phyloP scores from a whole-genome alignment of 345 rosid genomes.

The Populus tremula region DNA sequence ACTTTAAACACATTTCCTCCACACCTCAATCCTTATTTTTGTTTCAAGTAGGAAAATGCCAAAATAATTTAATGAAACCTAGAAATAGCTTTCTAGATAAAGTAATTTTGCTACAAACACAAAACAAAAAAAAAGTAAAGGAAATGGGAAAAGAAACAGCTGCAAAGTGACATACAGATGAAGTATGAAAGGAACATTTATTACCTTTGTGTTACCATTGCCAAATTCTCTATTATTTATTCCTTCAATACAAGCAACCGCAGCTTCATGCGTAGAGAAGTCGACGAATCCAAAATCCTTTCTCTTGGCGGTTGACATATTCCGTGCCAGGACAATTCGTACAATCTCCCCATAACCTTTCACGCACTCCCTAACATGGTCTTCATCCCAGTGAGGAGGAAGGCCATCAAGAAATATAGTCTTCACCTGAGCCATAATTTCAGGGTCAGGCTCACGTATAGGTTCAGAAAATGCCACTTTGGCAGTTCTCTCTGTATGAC shows the following conservation, averaged over 20 bases:
- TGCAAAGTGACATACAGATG: background rate
- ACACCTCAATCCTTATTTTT: background rate
- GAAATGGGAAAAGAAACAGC: background rate
- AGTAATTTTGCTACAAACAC: background rate
- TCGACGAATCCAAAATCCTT: constrained; percentile 64
- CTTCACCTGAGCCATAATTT: constrained; percentile 61
- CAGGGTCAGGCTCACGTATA: constrained; percentile 61
- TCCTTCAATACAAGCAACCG: constrained; percentile 50
- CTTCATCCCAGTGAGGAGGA: constrained; percentile 65
- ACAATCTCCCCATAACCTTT: constrained; percentile 46
- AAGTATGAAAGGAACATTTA: constrained; percentile 5
- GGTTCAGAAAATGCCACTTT: constrained; percentile 74
- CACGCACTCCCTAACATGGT: constrained; percentile 39
- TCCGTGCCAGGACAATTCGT: constrained; percentile 51
- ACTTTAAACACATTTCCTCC: background rate
- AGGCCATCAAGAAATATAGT: constrained; percentile 64
- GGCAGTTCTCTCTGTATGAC: constrained; percentile 61
- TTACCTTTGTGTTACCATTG: constrained; percentile 49
- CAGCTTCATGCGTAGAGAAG: constrained; percentile 56
- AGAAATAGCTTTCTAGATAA: background rate
- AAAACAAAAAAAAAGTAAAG: background rate
- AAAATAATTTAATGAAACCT: background rate
- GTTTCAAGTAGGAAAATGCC: background rate
- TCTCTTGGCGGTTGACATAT: constrained; percentile 62
- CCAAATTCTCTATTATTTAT: constrained; percentile 38